Conservation (phyloP, 208 protist genomes). For the Wallacemonas sp. region DNA sequence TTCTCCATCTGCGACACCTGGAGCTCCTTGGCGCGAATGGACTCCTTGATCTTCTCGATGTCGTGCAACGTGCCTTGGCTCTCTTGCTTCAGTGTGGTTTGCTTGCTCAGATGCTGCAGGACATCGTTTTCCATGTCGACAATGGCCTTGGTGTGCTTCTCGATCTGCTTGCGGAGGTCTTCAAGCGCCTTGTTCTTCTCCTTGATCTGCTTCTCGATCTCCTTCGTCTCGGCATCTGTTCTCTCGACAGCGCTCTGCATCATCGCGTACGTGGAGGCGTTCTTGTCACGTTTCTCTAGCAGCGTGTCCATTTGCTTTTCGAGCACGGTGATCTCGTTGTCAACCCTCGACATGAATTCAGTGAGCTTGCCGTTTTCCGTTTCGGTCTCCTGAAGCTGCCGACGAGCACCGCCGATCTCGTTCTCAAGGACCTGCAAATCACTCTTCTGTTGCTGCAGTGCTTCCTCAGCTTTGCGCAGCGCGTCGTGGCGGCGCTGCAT, state of each 20-base stretch:
- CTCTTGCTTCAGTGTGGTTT: conserved; percentile 94
- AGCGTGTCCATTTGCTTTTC: conserved; percentile 90
- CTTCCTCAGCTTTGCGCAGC: conserved; percentile 91
- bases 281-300: conserved; percentile 68
- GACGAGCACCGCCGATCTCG: conserved; percentile 90
- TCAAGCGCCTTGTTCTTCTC: conserved; percentile 57
- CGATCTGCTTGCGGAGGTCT: conserved; percentile 80
- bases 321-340: conserved; percentile 89
- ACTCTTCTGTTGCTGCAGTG: conserved; percentile 90
- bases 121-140: conserved; percentile 89
- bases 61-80: conserved; percentile 84
- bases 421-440: conserved; percentile 88
- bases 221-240: conserved; percentile 74
- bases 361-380: conserved; percentile 90
- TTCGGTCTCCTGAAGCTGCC: conserved; percentile 80
- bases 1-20: conserved; percentile 95
- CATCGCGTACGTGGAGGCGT: conserved; percentile 68
- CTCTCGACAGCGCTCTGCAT: conserved; percentile 83
- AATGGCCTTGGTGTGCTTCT: conserved; percentile 80
- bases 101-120: conserved; percentile 82
- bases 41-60: conserved; percentile 89
- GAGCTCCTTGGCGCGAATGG: conserved; percentile 92
- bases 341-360: conserved; percentile 88
- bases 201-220: conserved; percentile 81
- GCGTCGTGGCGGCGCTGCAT: conserved; percentile 95